Evolutionary conservation across 345 rosid genomes (phyloP).

Genomic region (Carallia brachiata): DNA sequence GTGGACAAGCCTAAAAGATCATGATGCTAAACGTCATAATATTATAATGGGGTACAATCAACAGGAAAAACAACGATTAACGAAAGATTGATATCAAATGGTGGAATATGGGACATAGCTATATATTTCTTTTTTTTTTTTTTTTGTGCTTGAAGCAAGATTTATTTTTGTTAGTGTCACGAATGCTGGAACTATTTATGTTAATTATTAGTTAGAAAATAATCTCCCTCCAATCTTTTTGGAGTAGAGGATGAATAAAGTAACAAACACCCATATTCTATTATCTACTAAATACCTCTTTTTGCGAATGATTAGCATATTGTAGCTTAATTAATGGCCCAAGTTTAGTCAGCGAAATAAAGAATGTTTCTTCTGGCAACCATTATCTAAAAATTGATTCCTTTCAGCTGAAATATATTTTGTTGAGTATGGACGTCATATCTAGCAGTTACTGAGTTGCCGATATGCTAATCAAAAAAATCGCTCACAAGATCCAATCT

Average conservation of each 20-base stretch:
- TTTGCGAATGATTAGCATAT: neutral
- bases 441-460: no score
- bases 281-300: no score
- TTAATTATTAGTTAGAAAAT: neutral
- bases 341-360: neutral
- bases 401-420: no score
- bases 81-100: conserved; percentile 1
- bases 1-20: conserved; percentile 9
- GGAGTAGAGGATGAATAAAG: conserved; percentile 8
- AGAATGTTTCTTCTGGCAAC: conserved; percentile 2
- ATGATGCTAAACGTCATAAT: neutral
- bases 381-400: no score
- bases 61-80: conserved; percentile 12
- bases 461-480: no score
- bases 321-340: neutral
- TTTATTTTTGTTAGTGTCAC: conserved; percentile 12
- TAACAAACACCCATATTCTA: neutral
- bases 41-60: conserved; percentile 14
- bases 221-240: conserved; percentile 19
- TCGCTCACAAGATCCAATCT: no score
- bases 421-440: no score
- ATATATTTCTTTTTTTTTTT: conserved; percentile 12
- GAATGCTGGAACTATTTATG: neutral
- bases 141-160: conserved; percentile 27
- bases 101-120: conserved; percentile 3